Percentiles rank a stretch among this genome's conserved stretches.
phyloP scores from a whole-genome alignment of 371 early-diverging fungal species.

The Mortierella sp. region DNA sequence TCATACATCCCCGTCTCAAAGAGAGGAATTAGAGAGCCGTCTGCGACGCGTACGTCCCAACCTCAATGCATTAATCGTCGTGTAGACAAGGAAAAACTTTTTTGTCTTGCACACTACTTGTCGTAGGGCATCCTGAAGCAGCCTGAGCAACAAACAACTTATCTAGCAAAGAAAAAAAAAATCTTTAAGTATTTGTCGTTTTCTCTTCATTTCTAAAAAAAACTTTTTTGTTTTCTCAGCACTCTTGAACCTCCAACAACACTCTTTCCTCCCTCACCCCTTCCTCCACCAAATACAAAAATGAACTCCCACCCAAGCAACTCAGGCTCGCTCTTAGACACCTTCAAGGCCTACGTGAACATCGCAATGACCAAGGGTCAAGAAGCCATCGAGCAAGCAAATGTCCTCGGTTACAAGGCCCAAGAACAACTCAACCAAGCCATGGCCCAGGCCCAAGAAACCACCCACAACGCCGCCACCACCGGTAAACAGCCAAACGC shows the following conservation, averaged over 20 bases:
- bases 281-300: conserved; percentile 12
- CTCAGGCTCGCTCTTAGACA: conserved; percentile 29
- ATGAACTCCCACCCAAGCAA: conserved; percentile 4
- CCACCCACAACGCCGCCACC: background rate
- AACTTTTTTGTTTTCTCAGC: background rate
- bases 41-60: conserved; percentile 3
- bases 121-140: background rate
- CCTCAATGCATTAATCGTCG: background rate
- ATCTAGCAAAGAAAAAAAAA: background rate
- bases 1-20: background rate
- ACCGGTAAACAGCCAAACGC: background rate
- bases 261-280: background rate
- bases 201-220: background rate
- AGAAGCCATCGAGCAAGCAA: conserved; percentile 15
- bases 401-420: conserved; percentile 22
- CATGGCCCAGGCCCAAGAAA: conserved; percentile 9
- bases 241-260: background rate
- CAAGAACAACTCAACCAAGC: conserved; percentile 31
- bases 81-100: background rate
- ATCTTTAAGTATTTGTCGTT: background rate
- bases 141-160: background rate
- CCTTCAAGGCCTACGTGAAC: conserved; percentile 31
- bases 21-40: background rate
- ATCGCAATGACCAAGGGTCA: conserved; percentile 36
- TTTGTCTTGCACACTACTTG: background rate